A percentile compares a stretch with the other conserved stretches of the same genome.
Evolutionary conservation across 805 yeast genomes (phyloP).

Genomic region (Candida boleticola): DNA sequence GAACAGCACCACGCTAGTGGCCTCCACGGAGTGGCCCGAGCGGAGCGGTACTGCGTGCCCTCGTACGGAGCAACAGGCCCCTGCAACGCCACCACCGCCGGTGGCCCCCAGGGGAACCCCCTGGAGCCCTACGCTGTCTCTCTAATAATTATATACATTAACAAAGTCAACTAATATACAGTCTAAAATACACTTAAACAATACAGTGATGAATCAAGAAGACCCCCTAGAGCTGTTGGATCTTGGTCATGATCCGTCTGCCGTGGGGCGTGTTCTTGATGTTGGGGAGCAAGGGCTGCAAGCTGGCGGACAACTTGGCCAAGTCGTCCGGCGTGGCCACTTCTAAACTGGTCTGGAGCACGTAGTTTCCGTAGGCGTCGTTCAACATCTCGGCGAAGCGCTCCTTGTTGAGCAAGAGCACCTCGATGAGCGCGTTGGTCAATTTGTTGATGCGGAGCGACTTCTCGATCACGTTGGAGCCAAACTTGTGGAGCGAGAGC

Average conservation of each 20-base stretch:
- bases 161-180: slow-evolving; percentile 9
- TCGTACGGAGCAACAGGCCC: too few species aligned
- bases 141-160: slow-evolving; percentile 3
- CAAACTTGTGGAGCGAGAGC: slow-evolving; percentile 59
- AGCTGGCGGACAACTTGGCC: slow-evolving; percentile 50
- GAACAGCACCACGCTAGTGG: too few species aligned
- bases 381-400: slow-evolving; percentile 45
- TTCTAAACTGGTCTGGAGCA: slow-evolving; percentile 56
- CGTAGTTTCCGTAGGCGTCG: slow-evolving; percentile 61
- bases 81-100: too few species aligned
- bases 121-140: neutral
- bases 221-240: slow-evolving; percentile 20
- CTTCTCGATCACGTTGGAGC: slow-evolving; percentile 60
- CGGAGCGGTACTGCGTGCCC: too few species aligned
- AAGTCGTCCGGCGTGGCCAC: slow-evolving; percentile 54
- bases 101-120: too few species aligned
- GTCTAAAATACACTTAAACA: slow-evolving; percentile 10
- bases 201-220: neutral
- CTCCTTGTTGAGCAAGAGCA: slow-evolving; percentile 34
- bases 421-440: slow-evolving; percentile 43
- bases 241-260: slow-evolving; percentile 80
- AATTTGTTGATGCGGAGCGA: slow-evolving; percentile 47
- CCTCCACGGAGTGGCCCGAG: too few species aligned
- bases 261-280: slow-evolving; percentile 94
- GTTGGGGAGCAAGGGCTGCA: slow-evolving; percentile 74